Base-by-base conservation (phyloP, 1,284 basidiomycete genomes). In the Leccinum laetum region DNA sequence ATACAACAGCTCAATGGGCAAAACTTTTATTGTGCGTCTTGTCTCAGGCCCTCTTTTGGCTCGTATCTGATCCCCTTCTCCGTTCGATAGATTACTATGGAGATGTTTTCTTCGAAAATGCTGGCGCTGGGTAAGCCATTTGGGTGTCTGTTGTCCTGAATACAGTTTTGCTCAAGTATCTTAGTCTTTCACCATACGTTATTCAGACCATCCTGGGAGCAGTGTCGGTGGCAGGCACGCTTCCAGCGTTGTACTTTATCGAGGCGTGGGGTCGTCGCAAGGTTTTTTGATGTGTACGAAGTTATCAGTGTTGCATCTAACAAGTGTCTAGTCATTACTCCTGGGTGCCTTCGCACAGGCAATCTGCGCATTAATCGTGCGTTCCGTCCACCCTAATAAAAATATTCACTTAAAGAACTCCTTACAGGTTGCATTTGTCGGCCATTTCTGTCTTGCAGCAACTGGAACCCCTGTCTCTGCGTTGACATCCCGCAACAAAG, bases 101-200 rank as follows among this genome's bases (percentile, higher is more conserved):
- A 10, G 91, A 93, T 64, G 91, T 89, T 0, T 94, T 95, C 83
- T 94, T 94, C 82, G 80, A 91, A 74, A 87, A 84, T 65, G 89
- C 92, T 11, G 87, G 89, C 52, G 90, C 90, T 9, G 72, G 80
- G 84, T 86, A 71, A 68, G 82, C 67, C 24, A 32, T 41, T 41
- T 13, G 8, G 3, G 52, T 58, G 14, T 60, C 10, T 16, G 14
- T 41, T 60, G 55, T 60, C 14, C 26, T 16, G 14, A 6, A 29
- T 49, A 52, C 13, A 4, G 0, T 21, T 21, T 52, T 52, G 7
- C 62, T 65, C 32, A 60, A n/a, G 9, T 16, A 9, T 29, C 29
- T 3, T 41, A 87, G 84, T 26, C 79, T 94, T 63, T 83, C 83
- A 16, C 86, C 91, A 1, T 93, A 90, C 77, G 82, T 87, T 56